Percentiles rank a stretch among this genome's conserved stretches.
phyloP scores from a whole-genome alignment of 768 basidiomycete genomes.

The Suillus bovinus region DNA sequence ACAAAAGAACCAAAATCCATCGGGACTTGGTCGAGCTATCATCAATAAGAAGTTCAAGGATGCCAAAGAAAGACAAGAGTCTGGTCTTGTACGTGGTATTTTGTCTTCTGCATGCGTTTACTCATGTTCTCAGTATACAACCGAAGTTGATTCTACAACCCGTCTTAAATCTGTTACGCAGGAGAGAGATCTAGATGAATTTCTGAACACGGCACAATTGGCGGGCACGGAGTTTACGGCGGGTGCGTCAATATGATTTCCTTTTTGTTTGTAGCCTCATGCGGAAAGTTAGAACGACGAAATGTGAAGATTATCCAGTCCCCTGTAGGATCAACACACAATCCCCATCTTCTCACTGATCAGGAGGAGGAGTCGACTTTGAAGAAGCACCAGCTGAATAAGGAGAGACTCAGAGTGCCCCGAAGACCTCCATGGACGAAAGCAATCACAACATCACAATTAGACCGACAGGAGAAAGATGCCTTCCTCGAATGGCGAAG shows the following conservation, averaged over 20 bases:
- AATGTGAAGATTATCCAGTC: constrained; percentile 79
- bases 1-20: constrained; percentile 62
- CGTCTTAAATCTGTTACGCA: constrained; percentile 92
- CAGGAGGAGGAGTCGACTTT: constrained; percentile 78
- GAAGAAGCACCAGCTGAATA: constrained; percentile 75
- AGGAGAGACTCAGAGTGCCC: constrained; percentile 78
- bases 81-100: constrained; percentile 59
- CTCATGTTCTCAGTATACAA: constrained; percentile 56
- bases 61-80: constrained; percentile 35
- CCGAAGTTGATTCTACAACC: constrained; percentile 66
- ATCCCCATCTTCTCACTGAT: constrained; percentile 83
- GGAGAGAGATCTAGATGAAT: constrained; percentile 94
- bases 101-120: constrained; percentile 3
- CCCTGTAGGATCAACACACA: constrained; percentile 52
- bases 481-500: constrained; percentile 93
- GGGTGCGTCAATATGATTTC: constrained; percentile 48
- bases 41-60: constrained; percentile 78
- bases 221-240: constrained; percentile 97
- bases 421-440: constrained; percentile 89
- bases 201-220: constrained; percentile 90
- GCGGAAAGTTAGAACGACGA: constrained; percentile 56
- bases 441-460: constrained; percentile 68
- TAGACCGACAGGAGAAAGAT: constrained; percentile 88
- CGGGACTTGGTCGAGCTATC: constrained; percentile 91
- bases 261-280: neutral